Conservation (phyloP, 192 early-diverging fungal species). For the Entomortierella parvispora region DNA sequence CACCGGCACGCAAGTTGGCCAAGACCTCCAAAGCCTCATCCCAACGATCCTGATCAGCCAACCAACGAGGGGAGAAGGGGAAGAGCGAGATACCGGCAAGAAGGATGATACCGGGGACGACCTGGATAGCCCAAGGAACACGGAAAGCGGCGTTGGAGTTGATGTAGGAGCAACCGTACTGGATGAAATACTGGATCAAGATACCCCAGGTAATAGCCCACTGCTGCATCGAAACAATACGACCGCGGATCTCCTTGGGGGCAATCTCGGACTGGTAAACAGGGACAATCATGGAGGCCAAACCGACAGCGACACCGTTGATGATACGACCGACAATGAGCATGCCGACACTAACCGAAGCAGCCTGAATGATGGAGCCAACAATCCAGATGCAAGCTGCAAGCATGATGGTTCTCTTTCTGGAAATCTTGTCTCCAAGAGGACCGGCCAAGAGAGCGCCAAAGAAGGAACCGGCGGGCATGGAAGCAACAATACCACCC, state of each 20-base stretch:
- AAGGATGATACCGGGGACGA: slow-evolving; percentile 78
- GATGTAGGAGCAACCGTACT: slow-evolving; percentile 60
- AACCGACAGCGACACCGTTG: slow-evolving; percentile 82
- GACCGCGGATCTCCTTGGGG: slow-evolving; percentile 83
- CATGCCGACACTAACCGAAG: slow-evolving; percentile 64
- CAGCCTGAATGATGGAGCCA: slow-evolving; percentile 78
- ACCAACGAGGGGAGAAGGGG: slow-evolving; percentile 89
- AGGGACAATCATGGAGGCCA: slow-evolving; percentile 73
- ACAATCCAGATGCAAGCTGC: slow-evolving; percentile 72
- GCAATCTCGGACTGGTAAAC: slow-evolving; percentile 83
- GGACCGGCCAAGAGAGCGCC: slow-evolving; percentile 76
- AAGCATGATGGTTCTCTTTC: slow-evolving; percentile 73
- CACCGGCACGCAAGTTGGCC: slow-evolving; percentile 70
- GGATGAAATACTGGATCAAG: slow-evolving; percentile 64
- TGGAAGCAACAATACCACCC: slow-evolving; percentile 71
- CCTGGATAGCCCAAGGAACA: slow-evolving; percentile 83
- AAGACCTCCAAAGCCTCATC: slow-evolving; percentile 76
- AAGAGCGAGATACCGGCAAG: slow-evolving; percentile 73
- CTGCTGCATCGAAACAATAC: slow-evolving; percentile 86
- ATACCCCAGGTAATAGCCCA: slow-evolving; percentile 92
- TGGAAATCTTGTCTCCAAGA: slow-evolving; percentile 72
- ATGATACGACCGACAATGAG: slow-evolving; percentile 81
- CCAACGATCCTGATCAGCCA: slow-evolving; percentile 69
- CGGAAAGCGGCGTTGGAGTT: slow-evolving; percentile 72
- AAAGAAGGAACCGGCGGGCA: slow-evolving; percentile 78